Evolutionary conservation across 371 early-diverging fungal species (phyloP).

Genomic region (Gilbertella persicaria): DNA sequence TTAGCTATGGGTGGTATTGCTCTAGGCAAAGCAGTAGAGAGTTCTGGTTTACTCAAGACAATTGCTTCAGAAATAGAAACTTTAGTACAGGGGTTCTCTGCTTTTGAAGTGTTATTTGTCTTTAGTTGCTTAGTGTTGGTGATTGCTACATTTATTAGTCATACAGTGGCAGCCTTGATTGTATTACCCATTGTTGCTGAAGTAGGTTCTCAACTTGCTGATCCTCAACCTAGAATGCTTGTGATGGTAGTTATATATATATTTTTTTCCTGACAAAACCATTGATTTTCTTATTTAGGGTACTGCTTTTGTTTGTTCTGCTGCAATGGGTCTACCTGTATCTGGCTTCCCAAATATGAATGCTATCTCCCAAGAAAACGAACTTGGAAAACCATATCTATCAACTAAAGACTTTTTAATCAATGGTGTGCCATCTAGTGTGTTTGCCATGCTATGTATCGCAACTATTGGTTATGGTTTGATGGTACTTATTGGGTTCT

Average conservation of each 20-base stretch:
- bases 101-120: slow-evolving; percentile 69
- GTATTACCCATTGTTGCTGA: slow-evolving; percentile 81
- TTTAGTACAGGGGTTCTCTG: slow-evolving; percentile 62
- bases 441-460: slow-evolving; percentile 54
- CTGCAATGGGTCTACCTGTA: slow-evolving; percentile 92
- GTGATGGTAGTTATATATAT: slow-evolving; percentile 67
- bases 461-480: slow-evolving; percentile 68
- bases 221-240: slow-evolving; percentile 86
- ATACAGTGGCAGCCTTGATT: slow-evolving; percentile 91
- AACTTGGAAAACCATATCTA: slow-evolving; percentile 85
- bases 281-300: slow-evolving; percentile 33
- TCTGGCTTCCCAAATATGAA: slow-evolving; percentile 97
- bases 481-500: slow-evolving; percentile 52
- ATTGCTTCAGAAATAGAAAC: slow-evolving; percentile 73
- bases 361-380: slow-evolving; percentile 91
- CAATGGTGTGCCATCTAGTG: slow-evolving; percentile 77
- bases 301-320: slow-evolving; percentile 72
- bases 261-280: too few species aligned
- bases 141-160: slow-evolving; percentile 92
- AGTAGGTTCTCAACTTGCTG: slow-evolving; percentile 71
- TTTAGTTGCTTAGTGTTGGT: slow-evolving; percentile 73
- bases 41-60: slow-evolving; percentile 71
- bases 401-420: slow-evolving; percentile 80
- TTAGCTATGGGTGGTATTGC: slow-evolving; percentile 90
- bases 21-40: slow-evolving; percentile 81